Evolutionary conservation across 2,329 filamentous ascomycete genomes (phyloP), one percentile per base, ranked within the genome.

Genomic region (Purpureocillium takamizusanense): DNA sequence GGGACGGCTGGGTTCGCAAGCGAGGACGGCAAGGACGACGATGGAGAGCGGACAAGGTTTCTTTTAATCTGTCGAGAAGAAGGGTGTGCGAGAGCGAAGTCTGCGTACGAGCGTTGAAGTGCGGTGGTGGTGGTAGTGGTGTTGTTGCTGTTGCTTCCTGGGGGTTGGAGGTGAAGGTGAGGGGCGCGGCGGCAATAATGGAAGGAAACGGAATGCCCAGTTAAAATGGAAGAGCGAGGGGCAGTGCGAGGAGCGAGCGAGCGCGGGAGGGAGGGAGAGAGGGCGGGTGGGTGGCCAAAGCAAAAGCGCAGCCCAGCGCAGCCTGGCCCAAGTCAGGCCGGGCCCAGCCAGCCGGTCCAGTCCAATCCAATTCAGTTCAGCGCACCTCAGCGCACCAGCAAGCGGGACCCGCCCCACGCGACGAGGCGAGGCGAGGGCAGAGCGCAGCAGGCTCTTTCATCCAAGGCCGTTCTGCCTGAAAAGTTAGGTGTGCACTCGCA

Each of bases 401-500:
- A n/a, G n/a, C n/a, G n/a, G n/a, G n/a, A n/a, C n/a, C n/a, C n/a
- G 12, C 25, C 25, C 25, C 25, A 28, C 25, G 7, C 8, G 25
- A 8, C 8, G 25, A 12, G 11, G 28, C 11, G n/a, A 14, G 16
- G 25, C 10, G 29, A 18, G 17, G 35, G 35, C 15, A 25, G 23
- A 23, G 12, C 25, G 25, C n/a, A n/a, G n/a, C n/a, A n/a, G n/a
- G n/a, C n/a, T n/a, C n/a, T n/a, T n/a, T n/a, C n/a, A n/a, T n/a
- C n/a, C n/a, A n/a, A n/a, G n/a, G n/a, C n/a, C 6, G 21, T 41
- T 35, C 17, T 41, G 39, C 39, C 39, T 41, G 39, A 41, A n/a
- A 37, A 32, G 16, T 35, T 33, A 41, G 39, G 39, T 29, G 35
- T 18, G 5, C 7, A 28, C 25, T 28, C 25, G 7, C n/a, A n/a